Evolutionary conservation across 1,139 yeast species (phyloP), one percentile per base, ranked within the genome.

Genomic region (Yamadazyma epiphylla): DNA sequence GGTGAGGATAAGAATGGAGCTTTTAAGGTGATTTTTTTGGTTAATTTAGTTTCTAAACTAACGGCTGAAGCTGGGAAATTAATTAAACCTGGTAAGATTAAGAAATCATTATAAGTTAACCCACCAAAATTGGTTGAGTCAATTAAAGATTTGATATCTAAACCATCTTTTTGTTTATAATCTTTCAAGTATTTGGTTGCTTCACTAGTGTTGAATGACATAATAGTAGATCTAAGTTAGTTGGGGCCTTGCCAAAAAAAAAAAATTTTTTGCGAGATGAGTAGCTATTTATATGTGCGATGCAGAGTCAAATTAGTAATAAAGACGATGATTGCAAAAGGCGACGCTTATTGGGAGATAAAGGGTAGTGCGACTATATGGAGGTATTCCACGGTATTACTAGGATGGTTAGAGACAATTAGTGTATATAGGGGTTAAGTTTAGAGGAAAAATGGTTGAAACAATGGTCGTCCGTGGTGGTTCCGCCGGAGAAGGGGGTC

Each of bases 1-100:
- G 99, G 99, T 52, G 96, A 87, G 22, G 97, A 89, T 42, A 91
- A 91, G 49, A 91, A 86, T 41, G 99, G 99, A 30, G 96, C 71
- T 69, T 84, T 88, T 63, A 91, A 74, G 35, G 94, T 67, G 69
- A 91, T 91, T 55, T 82, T 84, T 71, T 84, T 88, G 57, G 98
- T 88, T 61, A 91, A 73, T 60, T 75, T 83, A 44, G 95, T 75
- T 50, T 88, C 95, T 55, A 89, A 72, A 35, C 69, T 64, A 38
- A 94, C 97, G 21, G 49, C 65, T 32, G 82, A 72, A 27, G 96
- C 77, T 42, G 96, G 86, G 69, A 88, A 89, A 53, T 79, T 80
- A 53, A 91, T 86, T 68, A 87, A 85, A 43, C 97, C 97, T 44
- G 99, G 99, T 55, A 91, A 77, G 47, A 91, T 76, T 61, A 91